These are phyloP conservation scores for Vanilla planifolia DNA, from an alignment of 106 monocot species.

Conservation along the genomic window DNA sequence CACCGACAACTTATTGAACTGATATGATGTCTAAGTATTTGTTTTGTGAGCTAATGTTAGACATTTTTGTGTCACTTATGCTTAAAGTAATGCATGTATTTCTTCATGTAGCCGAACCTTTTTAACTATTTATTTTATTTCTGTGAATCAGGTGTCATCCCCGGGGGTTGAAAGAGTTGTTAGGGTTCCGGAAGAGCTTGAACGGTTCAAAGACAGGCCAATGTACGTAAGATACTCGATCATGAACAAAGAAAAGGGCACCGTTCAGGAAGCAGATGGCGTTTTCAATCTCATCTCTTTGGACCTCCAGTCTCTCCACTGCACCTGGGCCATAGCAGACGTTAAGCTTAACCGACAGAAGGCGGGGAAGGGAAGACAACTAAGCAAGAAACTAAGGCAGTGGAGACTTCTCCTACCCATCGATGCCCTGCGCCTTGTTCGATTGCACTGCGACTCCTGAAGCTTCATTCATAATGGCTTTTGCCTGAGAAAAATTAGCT, in stretches of 20 bases:
- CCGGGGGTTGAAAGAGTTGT: constrained; percentile 24
- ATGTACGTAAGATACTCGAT: constrained; percentile 21
- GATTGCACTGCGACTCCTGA: constrained; percentile 21
- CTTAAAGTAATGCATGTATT: too few species aligned
- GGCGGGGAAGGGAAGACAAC: constrained; percentile 32
- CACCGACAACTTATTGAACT: too few species aligned
- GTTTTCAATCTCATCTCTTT: constrained; percentile 69
- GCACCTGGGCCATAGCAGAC: constrained; percentile 83
- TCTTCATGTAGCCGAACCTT: too few species aligned
- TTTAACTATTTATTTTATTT: too few species aligned
- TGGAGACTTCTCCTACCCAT: constrained; percentile 19
- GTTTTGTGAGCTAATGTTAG: too few species aligned
- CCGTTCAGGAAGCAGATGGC: constrained; percentile 58
- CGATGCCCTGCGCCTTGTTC: constrained; percentile 16
- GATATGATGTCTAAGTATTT: too few species aligned
- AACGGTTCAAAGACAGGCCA: constrained; percentile 22
- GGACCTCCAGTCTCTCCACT: constrained; percentile 42
- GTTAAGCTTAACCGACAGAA: constrained; percentile 71
- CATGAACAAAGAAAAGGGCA: neutral
- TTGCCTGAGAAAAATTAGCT: too few species aligned
- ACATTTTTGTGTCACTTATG: too few species aligned
- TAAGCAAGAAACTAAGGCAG: constrained; percentile 26
- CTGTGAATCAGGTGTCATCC: constrained; percentile 33
- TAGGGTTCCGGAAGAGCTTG: constrained; percentile 18
- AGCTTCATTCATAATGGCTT: too few species aligned